Percentiles rank a stretch among this genome's conserved stretches.
Conservation (phyloP, 345 rosid species). For the Hevea brasiliensis region DNA sequence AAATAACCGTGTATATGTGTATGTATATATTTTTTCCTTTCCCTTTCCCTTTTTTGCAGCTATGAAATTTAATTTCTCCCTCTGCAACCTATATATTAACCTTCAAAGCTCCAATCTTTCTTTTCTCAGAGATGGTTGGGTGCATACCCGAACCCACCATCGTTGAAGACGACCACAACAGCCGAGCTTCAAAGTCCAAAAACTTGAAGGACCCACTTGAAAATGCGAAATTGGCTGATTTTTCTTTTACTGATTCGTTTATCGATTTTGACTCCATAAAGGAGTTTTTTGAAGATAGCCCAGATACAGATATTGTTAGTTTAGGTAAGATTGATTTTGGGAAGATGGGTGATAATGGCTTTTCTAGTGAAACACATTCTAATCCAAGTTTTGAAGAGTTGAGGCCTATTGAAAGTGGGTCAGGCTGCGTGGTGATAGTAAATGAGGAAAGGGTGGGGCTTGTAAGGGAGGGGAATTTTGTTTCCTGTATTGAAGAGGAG, state of each 20-base stretch:
- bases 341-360: conserved; percentile 33
- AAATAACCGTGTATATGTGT: no score
- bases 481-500: conserved; percentile 46
- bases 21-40: background rate
- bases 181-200: conserved; percentile 37
- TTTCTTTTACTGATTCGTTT: conserved; percentile 48
- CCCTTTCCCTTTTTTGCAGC: background rate
- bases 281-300: conserved; percentile 49
- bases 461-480: conserved; percentile 32
- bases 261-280: conserved; percentile 60
- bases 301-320: conserved; percentile 22
- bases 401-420: conserved; percentile 21
- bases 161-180: conserved; percentile 29
- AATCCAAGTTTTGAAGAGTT: conserved; percentile 18
- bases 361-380: conserved; percentile 13
- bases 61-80: conserved; percentile 21
- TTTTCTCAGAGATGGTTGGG: conserved; percentile 48
- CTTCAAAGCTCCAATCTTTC: background rate
- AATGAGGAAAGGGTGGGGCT: conserved; percentile 37
- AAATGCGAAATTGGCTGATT: conserved; percentile 31
- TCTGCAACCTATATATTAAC: background rate
- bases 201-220: conserved; percentile 32
- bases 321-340: conserved; percentile 41
- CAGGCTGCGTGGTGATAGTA: conserved; percentile 25
- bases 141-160: conserved; percentile 35